phyloP scores from a whole-genome alignment of 106 monocot species.

The Dioscorea alata region DNA sequence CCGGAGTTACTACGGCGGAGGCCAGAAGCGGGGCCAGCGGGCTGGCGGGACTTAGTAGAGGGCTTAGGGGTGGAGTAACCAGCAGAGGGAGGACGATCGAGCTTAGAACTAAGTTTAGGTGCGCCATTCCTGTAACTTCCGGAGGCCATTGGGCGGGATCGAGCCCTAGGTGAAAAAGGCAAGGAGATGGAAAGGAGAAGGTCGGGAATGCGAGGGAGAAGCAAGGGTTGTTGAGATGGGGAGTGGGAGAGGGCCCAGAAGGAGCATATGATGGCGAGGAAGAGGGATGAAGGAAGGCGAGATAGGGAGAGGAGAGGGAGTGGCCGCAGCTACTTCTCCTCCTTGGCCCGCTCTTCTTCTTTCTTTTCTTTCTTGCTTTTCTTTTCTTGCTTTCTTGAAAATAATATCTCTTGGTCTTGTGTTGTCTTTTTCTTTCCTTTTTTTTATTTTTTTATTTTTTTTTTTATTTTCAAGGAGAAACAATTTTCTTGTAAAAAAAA shows the following conservation, averaged over 20 bases:
- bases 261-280: too few relatives aligned
- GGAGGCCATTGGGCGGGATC: constrained; percentile 19
- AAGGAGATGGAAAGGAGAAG: neutral
- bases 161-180: neutral
- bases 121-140: constrained; percentile 26
- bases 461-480: too few relatives aligned
- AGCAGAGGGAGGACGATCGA: constrained; percentile 25
- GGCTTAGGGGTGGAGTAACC: constrained; percentile 26
- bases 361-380: too few relatives aligned
- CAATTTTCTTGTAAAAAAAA: too few relatives aligned
- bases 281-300: too few relatives aligned
- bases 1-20: constrained; percentile 25
- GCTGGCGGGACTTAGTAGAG: constrained; percentile 17
- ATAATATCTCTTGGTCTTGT: too few relatives aligned
- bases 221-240: constrained; percentile 4
- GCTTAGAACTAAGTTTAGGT: constrained; percentile 2
- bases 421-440: too few relatives aligned
- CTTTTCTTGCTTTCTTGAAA: too few relatives aligned
- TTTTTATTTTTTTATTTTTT: too few relatives aligned
- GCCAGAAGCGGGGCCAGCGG: constrained; percentile 8
- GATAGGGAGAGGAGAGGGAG: neutral
- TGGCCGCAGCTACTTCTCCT: neutral
- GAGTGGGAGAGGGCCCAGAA: neutral
- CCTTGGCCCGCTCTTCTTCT: too few relatives aligned
- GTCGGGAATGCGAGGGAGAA: neutral